Evolutionary conservation across 192 early-diverging fungal species (phyloP), one percentile per base, ranked within the genome.

Genomic region (Linnemannia hyalina): DNA sequence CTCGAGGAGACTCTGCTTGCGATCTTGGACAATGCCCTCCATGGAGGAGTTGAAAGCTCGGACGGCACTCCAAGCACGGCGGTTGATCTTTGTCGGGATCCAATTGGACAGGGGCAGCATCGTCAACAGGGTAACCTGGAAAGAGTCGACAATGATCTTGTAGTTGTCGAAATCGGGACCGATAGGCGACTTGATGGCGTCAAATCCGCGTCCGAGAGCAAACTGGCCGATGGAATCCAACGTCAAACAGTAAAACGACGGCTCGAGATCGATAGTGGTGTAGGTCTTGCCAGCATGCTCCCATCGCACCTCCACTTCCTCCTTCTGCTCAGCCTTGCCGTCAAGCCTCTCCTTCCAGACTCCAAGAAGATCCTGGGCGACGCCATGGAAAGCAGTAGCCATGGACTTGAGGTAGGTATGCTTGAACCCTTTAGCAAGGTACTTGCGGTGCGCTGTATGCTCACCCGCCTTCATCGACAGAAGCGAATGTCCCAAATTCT

Each of bases 141-240:
- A 80, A 0, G 83, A 86, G 6, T 86, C 83, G 63, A 86, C 83
- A 57, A 86, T 86, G 46, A 74, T 80, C 49, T 57, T 86, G 71
- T 86, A 86, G 63, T 80, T 86, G 36, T 80, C 78, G 23, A 86
- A 80, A 18, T 80, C 83, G 0, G 75, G 70, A 20, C 83, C 83
- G 15, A 80, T 80, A 7, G 83, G 83, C 0, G 44, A 29, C 75
- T 80, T 68, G 73, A 86, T 80, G 10, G 83, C 83, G 63, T 80
- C 63, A 38, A 77, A 86, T 13, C 83, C 75, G 15, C 83, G 83
- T 15, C 83, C 83, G 16, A 86, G 75, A 15, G 79, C 83, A 55
- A 86, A 86, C 63, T 86, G 41, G 15, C 79, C 83, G 20, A 86
- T 80, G 10, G 83, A 86, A 20, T 86, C 83, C 70, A 86, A 41